phyloP scores from a whole-genome alignment of 805 yeast genomes.

The Kodamaea laetipori region DNA sequence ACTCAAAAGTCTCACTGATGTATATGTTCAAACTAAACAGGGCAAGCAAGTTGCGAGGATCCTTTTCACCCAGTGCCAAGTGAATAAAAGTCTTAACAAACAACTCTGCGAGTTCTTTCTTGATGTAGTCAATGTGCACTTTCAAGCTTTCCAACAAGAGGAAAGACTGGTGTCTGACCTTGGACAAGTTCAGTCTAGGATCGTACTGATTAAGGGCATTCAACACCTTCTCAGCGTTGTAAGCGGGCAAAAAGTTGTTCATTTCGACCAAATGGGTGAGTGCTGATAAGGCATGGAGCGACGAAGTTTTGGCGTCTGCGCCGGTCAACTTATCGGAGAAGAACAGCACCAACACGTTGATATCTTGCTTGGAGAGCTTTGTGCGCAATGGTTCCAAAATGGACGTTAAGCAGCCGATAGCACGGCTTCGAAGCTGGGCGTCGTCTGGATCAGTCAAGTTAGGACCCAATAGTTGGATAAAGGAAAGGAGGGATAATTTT shows the following conservation, averaged over 20 bases:
- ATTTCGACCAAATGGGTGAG: constrained; percentile 52
- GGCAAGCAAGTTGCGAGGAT: constrained; percentile 79
- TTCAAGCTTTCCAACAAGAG: constrained; percentile 42
- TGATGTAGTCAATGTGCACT: constrained; percentile 25
- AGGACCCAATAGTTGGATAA: constrained; percentile 62
- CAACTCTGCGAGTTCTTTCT: constrained; percentile 30
- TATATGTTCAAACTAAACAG: constrained; percentile 60
- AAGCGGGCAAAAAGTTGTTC: constrained; percentile 45
- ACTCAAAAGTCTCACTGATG: constrained; percentile 41
- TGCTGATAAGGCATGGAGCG: constrained; percentile 56
- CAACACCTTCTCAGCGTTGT: constrained; percentile 17
- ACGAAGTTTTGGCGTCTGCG: constrained; percentile 56
- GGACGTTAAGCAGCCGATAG: constrained; percentile 44
- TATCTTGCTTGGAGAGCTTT: constrained; percentile 44
- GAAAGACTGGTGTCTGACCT: constrained; percentile 62
- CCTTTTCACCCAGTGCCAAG: constrained; percentile 86
- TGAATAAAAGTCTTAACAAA: constrained; percentile 62
- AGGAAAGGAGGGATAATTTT: constrained; percentile 46
- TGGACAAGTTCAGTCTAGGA: constrained; percentile 60
- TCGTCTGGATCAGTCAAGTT: constrained; percentile 59
- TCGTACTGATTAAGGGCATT: constrained; percentile 38
- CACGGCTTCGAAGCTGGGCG: constrained; percentile 49
- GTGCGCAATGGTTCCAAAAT: constrained; percentile 28
- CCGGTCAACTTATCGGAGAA: constrained; percentile 54
- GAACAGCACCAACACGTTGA: constrained; percentile 56